Evolutionary conservation across 116 monocot genomes (phyloP).

Genomic region (Posidonia oceanica): DNA sequence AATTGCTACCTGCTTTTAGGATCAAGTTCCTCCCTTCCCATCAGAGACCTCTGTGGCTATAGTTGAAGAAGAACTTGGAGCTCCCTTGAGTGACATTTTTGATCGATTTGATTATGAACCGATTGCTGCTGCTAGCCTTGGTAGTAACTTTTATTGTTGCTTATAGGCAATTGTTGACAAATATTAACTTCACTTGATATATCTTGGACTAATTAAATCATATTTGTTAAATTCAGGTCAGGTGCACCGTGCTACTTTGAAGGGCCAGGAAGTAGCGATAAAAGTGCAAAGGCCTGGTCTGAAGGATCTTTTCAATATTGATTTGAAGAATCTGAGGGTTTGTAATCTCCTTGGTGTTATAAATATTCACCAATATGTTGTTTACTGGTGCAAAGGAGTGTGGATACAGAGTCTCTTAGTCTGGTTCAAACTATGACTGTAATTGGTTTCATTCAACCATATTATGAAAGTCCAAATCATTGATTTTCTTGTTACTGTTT

Average conservation of each 20-base stretch:
- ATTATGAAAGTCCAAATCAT: too few species aligned
- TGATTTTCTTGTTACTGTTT: neutral
- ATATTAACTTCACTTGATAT: neutral
- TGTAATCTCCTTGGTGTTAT: constrained; percentile 7
- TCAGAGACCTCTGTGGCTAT: constrained; percentile 85
- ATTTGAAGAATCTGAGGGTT: constrained; percentile 95
- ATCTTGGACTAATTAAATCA: neutral
- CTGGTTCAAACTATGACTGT: too few species aligned
- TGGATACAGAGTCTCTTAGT: too few species aligned
- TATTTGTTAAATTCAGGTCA: constrained; percentile 56
- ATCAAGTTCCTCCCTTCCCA: constrained; percentile 98
- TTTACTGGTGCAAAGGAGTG: too few species aligned
- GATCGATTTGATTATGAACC: constrained; percentile 90
- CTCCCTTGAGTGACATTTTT: constrained; percentile 56
- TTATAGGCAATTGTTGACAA: neutral
- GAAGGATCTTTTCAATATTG: constrained; percentile 94
- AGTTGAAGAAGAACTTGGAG: constrained; percentile 92
- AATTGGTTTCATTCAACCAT: too few species aligned
- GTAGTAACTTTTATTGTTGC: constrained; percentile 25
- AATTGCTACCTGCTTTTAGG: constrained; percentile 22
- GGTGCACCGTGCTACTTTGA: constrained; percentile 92
- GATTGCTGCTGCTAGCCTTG: constrained; percentile 98
- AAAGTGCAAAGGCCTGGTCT: constrained; percentile 99
- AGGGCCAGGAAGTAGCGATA: constrained; percentile 87
- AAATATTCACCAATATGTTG: neutral